Evolutionary conservation across 2,329 filamentous ascomycete genomes (phyloP), one percentile per base, ranked within the genome.

Genomic region (Neonectria punicea): DNA sequence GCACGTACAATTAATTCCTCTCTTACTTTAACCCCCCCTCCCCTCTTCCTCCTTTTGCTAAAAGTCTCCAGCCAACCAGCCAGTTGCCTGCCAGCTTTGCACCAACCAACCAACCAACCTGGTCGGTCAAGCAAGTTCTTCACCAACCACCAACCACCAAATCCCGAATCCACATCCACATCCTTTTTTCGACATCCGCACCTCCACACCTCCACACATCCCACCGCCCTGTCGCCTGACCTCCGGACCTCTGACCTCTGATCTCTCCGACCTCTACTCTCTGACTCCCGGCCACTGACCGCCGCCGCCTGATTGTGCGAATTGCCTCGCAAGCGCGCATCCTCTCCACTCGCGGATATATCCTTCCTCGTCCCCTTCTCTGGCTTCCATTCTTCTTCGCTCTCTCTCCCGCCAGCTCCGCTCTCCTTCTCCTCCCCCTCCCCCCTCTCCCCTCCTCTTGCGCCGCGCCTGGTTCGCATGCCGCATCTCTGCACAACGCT

Each of bases 401-500:
- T 22, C 30, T 57, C 20, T 16, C 22, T 53, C 43, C 39, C 51
- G 56, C 54, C 28, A 59, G 30, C 58, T 58, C 61, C 50, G 59
- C 62, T 62, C 66, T 66, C 66, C 53, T 47, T 62, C 65, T 63
- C 64, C 67, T 63, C 62, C 69, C 55, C 61, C 60, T 58, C 61
- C 55, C 58, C 65, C 63, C 61, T 63, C 62, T 63, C 62, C 65
- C 44, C 59, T 59, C 58, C 18, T 32, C n/a, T 51, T 51, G 65
- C 70, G 71, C 67, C 71, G 64, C 60, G 69, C 65, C 66, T 68
- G 64, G 70, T 67, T 74, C 72, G 74, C 74, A 77, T 78, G 75
- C 76, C 73, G 75, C 73, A 77, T 77, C 76, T 76, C 67, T 78
- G 76, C 73, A 72, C 74, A 66, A 78, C 76, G 68, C 69, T 71